Evolutionary conservation across 1,284 basidiomycete species (phyloP).

Genomic region (Rhodotorula mucilaginosa): DNA sequence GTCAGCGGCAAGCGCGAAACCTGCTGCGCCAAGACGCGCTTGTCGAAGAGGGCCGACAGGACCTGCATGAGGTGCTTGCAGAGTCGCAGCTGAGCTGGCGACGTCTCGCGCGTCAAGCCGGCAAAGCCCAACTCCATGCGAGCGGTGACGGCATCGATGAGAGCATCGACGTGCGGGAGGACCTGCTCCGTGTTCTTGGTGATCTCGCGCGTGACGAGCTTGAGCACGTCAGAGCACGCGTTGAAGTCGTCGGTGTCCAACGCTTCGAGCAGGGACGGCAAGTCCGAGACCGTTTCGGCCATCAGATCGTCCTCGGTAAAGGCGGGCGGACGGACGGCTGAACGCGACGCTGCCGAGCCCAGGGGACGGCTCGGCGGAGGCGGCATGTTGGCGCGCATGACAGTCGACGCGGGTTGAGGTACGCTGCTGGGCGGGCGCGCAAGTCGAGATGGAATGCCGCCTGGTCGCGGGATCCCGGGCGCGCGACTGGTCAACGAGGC

Average conservation of each 20-base stretch:
- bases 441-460: conserved; percentile 22
- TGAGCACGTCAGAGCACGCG: conserved; percentile 87
- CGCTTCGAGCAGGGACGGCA: conserved; percentile 23
- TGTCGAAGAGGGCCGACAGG: conserved; percentile 85
- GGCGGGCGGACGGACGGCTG: neutral
- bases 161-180: conserved; percentile 76
- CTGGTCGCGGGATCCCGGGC: conserved; percentile 22
- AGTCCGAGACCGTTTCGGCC: conserved; percentile 15
- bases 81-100: conserved; percentile 75
- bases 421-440: conserved; percentile 14
- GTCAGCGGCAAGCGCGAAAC: conserved; percentile 75
- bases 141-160: conserved; percentile 80
- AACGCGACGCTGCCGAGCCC: neutral
- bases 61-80: conserved; percentile 96
- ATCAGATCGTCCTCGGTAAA: conserved; percentile 31
- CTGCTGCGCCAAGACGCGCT: conserved; percentile 73
- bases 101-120: conserved; percentile 58
- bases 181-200: conserved; percentile 57
- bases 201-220: conserved; percentile 72
- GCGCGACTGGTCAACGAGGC: conserved; percentile 2
- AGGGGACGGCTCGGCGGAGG: conserved; percentile 16
- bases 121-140: conserved; percentile 88
- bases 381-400: neutral
- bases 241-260: conserved; percentile 28
- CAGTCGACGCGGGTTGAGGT: neutral